Evolutionary conservation across 2,329 filamentous ascomycete species (phyloP), one percentile per base, ranked within the genome.

Genomic region (Juglanconis oblonga): DNA sequence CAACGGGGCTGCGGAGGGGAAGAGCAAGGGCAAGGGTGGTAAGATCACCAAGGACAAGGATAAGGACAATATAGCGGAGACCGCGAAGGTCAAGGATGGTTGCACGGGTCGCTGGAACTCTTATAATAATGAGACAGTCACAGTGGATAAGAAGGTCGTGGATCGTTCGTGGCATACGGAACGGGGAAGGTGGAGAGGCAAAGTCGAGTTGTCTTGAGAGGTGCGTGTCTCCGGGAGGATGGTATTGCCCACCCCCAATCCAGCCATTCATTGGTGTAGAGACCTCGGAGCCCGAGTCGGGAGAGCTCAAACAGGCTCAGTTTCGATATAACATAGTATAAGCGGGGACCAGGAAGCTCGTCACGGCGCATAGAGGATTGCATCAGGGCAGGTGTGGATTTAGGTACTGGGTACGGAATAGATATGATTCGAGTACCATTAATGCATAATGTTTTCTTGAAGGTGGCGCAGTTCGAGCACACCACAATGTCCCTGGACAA

Each of bases 91-190:
- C n/a, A 61, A 63, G 47, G 68, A 70, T 32, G 70, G 69, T 6
- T 75, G 73, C 53, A 66, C 61, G 6, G 73, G 73, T 1, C 58
- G 69, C 52, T 75, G 73, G 73, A 75, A 75, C 57, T 66, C 66
- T 7, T 64, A 63, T 54, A 64, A 60, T 42, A 65, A 62, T 2
- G 58, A 55, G 7, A 52, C n/a, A 2, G 40, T 63, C 3, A 66
- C 66, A 36, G 57, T 68, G 33, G 70, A 70, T 40, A 74, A 73
- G 65, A 73, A 72, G 67, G 38, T 40, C 8, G 64, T 62, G 56
- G 70, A 71, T 48, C 57, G 71, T 44, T 75, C 72, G 73, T 69
- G 64, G 67, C 73, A 75, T 62, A 67, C 69, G 6, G 73, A 74
- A 55, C 64, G 73, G 47, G 71, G 70, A 2, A 58, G 70, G n/a